A percentile compares a stretch with the other conserved stretches of the same genome.
Evolutionary conservation across 768 basidiomycete genomes (phyloP).

Genomic region (Hypsizygus marmoreus): DNA sequence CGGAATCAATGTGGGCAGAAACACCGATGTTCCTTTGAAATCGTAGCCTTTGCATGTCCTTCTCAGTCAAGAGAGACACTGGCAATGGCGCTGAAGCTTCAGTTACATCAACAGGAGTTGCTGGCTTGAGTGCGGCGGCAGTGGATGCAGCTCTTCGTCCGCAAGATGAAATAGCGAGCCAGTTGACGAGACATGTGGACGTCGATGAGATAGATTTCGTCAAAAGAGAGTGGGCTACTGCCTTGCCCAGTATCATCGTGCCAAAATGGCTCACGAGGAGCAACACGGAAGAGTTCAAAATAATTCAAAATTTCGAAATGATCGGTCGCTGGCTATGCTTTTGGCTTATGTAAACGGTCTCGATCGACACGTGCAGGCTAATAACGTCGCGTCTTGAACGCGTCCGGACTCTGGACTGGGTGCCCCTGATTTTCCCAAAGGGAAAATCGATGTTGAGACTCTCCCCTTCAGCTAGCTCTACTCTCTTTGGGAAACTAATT

Average conservation of each 20-base stretch:
- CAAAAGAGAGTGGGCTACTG: slow-evolving; percentile 16
- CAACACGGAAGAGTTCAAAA: not conserved
- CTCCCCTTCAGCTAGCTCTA: too few species aligned
- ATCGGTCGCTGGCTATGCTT: not conserved
- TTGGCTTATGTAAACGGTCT: not conserved
- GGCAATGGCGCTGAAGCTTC: slow-evolving; percentile 29
- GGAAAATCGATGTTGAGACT: too few species aligned
- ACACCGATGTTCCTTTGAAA: slow-evolving; percentile 96
- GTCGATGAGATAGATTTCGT: slow-evolving; percentile 7
- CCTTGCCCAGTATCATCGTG: slow-evolving; percentile 23
- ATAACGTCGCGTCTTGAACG: too few species aligned
- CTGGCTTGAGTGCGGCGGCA: slow-evolving; percentile 43
- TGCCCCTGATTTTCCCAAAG: too few species aligned
- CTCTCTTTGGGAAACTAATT: too few species aligned
- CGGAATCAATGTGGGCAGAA: slow-evolving; percentile 93
- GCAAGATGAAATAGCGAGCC: slow-evolving; percentile 2
- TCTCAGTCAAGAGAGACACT: slow-evolving; percentile 54
- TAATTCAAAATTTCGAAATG: slow-evolving; percentile 3
- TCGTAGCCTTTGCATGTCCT: slow-evolving; percentile 64
- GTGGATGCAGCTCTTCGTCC: slow-evolving; percentile 43
- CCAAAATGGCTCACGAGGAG: slow-evolving; percentile 9
- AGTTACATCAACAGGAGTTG: slow-evolving; percentile 15
- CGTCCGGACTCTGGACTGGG: too few species aligned
- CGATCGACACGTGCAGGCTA: too few species aligned
- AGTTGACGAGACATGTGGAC: slow-evolving; percentile 6